phyloP scores from a whole-genome alignment of 2,329 filamentous ascomycete genomes.

The Aspergillus fijiensis region DNA sequence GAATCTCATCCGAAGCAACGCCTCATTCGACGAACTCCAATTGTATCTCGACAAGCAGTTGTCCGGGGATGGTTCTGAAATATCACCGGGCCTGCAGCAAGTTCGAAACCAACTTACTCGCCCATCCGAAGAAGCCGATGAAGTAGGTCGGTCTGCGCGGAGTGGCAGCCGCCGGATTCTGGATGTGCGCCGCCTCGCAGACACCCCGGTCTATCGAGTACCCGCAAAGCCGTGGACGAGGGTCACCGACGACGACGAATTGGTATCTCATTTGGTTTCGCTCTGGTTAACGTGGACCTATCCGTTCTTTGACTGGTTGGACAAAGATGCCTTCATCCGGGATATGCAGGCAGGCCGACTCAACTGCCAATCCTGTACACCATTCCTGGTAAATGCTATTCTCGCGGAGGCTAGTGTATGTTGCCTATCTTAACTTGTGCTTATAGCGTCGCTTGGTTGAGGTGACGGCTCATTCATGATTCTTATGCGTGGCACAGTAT shows the following conservation, averaged over 20 bases:
- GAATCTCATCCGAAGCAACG: conserved; percentile 27
- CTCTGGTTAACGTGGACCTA: conserved; percentile 36
- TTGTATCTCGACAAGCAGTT: conserved; percentile 21
- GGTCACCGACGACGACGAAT: conserved; percentile 32
- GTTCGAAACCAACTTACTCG: conserved; percentile 13
- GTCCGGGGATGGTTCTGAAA: conserved; percentile 11
- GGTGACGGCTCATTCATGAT: neutral
- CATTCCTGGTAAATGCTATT: conserved; percentile 38
- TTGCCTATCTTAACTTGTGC: conserved; percentile 1
- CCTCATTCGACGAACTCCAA: conserved; percentile 24
- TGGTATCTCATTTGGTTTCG: conserved; percentile 36
- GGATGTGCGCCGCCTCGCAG: conserved; percentile 27
- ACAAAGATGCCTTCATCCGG: conserved; percentile 29
- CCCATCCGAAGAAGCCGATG: conserved; percentile 11
- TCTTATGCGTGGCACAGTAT: conserved; percentile 15
- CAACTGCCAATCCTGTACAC: conserved; percentile 31
- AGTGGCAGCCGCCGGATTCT: conserved; percentile 18
- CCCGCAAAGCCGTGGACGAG: conserved; percentile 36
- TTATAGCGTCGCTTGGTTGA: neutral
- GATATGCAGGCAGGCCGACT: conserved; percentile 30
- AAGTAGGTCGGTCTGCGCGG: neutral
- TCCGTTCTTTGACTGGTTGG: conserved; percentile 31
- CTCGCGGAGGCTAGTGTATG: conserved; percentile 35
- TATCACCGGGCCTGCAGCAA: conserved; percentile 18
- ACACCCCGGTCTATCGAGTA: conserved; percentile 26